Evolutionary conservation across 2,329 filamentous ascomycete species (phyloP).

Genomic region (Beauveria rudraprayagi): DNA sequence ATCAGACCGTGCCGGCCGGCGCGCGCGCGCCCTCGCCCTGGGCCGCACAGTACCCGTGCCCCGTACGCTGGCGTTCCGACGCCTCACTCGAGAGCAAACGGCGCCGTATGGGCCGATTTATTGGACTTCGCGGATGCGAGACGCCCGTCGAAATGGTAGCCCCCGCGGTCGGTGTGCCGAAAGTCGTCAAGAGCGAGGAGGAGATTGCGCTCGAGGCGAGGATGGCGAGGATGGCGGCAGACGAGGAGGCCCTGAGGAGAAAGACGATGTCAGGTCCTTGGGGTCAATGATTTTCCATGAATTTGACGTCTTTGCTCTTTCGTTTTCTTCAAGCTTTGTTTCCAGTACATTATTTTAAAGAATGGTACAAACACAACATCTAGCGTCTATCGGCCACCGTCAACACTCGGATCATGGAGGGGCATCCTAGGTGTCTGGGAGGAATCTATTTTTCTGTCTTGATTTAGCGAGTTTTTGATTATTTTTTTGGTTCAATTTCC

Average conservation of each 20-base stretch:
- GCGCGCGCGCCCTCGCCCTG: constrained; percentile 28
- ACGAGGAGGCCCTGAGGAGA: constrained; percentile 39
- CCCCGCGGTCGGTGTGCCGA: background rate
- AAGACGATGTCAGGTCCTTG: constrained; percentile 34
- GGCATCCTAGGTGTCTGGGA: background rate
- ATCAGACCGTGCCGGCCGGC: constrained; percentile 49
- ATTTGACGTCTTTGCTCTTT: too few relatives aligned
- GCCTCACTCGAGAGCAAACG: constrained; percentile 59
- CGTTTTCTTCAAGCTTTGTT: background rate
- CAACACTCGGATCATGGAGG: background rate
- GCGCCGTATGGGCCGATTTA: constrained; percentile 64
- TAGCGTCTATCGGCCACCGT: background rate
- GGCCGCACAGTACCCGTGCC: constrained; percentile 56
- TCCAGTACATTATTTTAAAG: background rate
- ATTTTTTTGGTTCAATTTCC: background rate
- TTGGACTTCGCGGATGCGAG: constrained; percentile 56
- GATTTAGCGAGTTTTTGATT: constrained; percentile 2
- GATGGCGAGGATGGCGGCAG: constrained; percentile 28
- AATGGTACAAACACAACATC: background rate
- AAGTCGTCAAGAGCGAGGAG: constrained; percentile 34
- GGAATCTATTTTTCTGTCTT: background rate
- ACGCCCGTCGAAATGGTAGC: constrained; percentile 21
- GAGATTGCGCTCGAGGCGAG: constrained; percentile 39
- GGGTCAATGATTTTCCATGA: constrained; percentile 17
- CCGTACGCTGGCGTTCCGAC: constrained; percentile 52